Percentiles rank a stretch among this genome's conserved stretches.
These are phyloP conservation scores for Quercus phellos DNA, from an alignment of 331 rosid genomes.

Conservation along the genomic window DNA sequence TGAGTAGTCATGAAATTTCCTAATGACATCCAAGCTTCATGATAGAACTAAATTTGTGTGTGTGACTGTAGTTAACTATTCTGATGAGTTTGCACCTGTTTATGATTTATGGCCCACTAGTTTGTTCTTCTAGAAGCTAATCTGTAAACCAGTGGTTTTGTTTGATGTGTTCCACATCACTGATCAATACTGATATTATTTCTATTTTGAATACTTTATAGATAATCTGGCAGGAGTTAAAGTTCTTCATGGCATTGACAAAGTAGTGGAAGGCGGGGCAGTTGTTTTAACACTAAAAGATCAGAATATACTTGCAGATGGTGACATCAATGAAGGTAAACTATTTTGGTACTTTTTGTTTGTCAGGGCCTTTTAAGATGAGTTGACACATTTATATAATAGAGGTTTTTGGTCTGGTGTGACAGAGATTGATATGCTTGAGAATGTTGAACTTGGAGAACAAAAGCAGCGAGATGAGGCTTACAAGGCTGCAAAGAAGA, in stretches of 20 bases:
- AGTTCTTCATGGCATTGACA: conserved; percentile 92
- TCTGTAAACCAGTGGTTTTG: neutral
- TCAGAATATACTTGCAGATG: conserved; percentile 81
- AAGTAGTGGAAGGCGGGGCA: conserved; percentile 89
- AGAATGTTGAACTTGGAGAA: conserved; percentile 89
- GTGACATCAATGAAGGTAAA: conserved; percentile 80
- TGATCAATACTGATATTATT: neutral
- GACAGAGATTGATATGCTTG: conserved; percentile 88
- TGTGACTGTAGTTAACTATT: neutral
- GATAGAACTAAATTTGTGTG: neutral
- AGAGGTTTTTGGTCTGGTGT: conserved; percentile 31
- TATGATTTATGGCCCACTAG: neutral
- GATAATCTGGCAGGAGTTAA: conserved; percentile 78
- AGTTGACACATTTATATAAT: conserved; percentile 24
- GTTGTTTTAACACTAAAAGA: conserved; percentile 93
- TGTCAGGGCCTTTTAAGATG: conserved; percentile 19
- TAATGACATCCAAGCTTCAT: neutral
- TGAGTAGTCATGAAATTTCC: neutral
- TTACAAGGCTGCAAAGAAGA: conserved; percentile 86
- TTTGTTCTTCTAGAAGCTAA: neutral
- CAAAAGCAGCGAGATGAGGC: conserved; percentile 79
- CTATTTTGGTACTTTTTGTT: conserved; percentile 17
- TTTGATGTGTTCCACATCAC: neutral
- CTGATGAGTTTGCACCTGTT: neutral
- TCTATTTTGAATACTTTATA: conserved; percentile 23